Evolutionary conservation across 768 basidiomycete genomes (phyloP), one percentile per base, ranked within the genome.

Genomic region (Porphyrellus cyaneotinctus): DNA sequence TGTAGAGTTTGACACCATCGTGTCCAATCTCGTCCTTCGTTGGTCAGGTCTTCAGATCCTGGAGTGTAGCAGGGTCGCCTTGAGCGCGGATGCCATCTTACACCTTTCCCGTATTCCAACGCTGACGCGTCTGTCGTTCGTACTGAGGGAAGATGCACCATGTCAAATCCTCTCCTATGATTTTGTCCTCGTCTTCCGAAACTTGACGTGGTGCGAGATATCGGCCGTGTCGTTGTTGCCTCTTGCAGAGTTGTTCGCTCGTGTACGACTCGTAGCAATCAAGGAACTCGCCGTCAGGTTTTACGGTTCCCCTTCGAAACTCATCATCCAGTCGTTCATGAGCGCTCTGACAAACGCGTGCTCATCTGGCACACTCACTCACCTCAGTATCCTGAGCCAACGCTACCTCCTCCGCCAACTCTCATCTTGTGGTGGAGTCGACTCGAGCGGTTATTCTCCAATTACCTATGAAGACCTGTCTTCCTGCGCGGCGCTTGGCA

Each of bases 341-440:
- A 31, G n/a, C 22, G 20, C 35, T 9, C 47, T 53, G 10, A 12
- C 35, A n/a, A 38, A 20, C 10, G 11, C 30, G 3, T 51, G 48
- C 23, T 51, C 43, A 15, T n/a, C 42, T 2, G 14, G 18, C 28
- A 26, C 45, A 1, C 44, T 55, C 20, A 47, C 18, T 22, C 22
- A 37, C 38, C 51, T 53, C 54, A 26, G 38, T 11, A 31, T 55
- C 23, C 44, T 46, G 17, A 55, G 33, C 11, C 35, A 50, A 26
- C 22, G 39, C 35, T 24, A 14, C 35, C 33, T 50, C n/a, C 17
- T 15, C 6, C 33, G 23, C 22, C 47, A 20, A 14, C 33, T 49
- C 7, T 31, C 3, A 1, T 13, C 35, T 3, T 20, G 22, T 20
- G 33, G 43, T 17, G 28, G 31, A 14, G 5, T 31, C 6, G n/a